Conservation (phyloP, 2,329 filamentous ascomycete genomes). For the Phialophora expanda region DNA sequence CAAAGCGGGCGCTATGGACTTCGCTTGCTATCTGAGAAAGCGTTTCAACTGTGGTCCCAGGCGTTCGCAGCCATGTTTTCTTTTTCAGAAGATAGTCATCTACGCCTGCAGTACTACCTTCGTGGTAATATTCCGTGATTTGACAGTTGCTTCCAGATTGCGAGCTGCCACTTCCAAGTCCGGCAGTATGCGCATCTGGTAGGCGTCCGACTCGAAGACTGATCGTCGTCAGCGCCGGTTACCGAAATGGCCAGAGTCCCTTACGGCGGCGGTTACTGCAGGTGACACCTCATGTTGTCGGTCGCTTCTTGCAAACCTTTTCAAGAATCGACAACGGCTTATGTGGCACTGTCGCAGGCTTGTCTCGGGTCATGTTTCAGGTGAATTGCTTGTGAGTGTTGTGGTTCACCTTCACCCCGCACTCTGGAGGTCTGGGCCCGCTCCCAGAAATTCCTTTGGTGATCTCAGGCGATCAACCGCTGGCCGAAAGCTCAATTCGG, state of each 20-base stretch:
- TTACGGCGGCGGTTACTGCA: not conserved
- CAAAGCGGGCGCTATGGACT: not conserved
- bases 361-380: not conserved
- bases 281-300: too few species aligned
- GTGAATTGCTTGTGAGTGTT: not conserved
- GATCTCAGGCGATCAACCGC: not conserved
- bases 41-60: not conserved
- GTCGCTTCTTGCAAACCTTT: too few species aligned
- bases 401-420: slow-evolving; percentile 1
- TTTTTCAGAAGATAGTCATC: not conserved
- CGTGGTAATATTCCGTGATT: not conserved
- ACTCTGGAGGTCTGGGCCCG: not conserved
- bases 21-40: not conserved
- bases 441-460: not conserved
- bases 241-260: not conserved
- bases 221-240: not conserved
- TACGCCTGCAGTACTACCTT: not conserved
- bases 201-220: not conserved
- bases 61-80: not conserved
- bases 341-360: not conserved
- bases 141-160: too few species aligned
- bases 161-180: too few species aligned
- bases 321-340: too few species aligned
- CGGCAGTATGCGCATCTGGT: not conserved
- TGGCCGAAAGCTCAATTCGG: not conserved